phyloP scores from a whole-genome alignment of 169 alveolate genomes.

The Hepatocystis sp. region DNA sequence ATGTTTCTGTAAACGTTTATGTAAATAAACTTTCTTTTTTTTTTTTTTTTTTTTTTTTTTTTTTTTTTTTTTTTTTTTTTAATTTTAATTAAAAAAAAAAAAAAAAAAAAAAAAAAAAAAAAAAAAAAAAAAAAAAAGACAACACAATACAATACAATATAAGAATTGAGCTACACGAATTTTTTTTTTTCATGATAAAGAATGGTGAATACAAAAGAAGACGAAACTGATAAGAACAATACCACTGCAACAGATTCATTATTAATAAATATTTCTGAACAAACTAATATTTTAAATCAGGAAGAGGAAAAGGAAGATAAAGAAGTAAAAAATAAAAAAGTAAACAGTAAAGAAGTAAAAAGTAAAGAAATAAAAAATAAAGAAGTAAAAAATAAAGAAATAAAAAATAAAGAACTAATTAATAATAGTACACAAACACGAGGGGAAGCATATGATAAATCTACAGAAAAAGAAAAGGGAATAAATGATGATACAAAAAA shows the following conservation, averaged over 20 bases:
- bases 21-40: background rate
- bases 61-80: constrained; percentile 16
- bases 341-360: no score
- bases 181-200: no score
- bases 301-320: background rate
- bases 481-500: no score
- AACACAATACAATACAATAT: background rate
- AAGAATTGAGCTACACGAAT: background rate
- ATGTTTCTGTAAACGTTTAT: no score
- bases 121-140: background rate
- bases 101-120: background rate
- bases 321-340: no score
- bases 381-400: no score
- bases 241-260: background rate
- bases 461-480: no score
- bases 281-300: background rate
- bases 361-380: no score
- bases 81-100: background rate
- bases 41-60: constrained; percentile 3
- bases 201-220: no score
- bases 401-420: no score
- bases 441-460: no score
- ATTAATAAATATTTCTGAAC: background rate
- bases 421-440: no score
- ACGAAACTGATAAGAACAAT: background rate